Evolutionary conservation across 192 early-diverging fungal genomes (phyloP), one percentile per base, ranked within the genome.

Genomic region (Rhizophagus prolifer): DNA sequence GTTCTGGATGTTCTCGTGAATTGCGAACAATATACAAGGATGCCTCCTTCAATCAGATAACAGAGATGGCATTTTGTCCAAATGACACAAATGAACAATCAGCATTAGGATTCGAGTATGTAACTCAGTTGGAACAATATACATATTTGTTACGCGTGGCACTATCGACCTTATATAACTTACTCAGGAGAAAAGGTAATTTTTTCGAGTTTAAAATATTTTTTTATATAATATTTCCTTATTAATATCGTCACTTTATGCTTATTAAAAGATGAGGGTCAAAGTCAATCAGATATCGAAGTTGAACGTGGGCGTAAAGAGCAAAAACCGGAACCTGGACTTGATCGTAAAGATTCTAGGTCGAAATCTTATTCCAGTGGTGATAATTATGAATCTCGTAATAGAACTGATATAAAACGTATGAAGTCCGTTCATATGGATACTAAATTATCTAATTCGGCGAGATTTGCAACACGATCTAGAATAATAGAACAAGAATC

Each of bases 61-160:
- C 79, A 1, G 82, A 83, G 10, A 23, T 77, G 46, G 79, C 90
- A 23, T 81, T 83, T 41, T 92, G 91, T 78, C 83, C 86, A 16
- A 76, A 73, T n/a, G 90, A 90, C 72, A 80, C 79, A 14, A 82
- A 84, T 30, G 81, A 86, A 46, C 80, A 81, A 68, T 79, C 81
- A 13, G 69, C 84, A 10, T 58, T 79, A 21, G 77, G 90, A 10
- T 91, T 95, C 74, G 86, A 89, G 76, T 82, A 88, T 79, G 89
- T 97, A 3, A 91, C 96, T 10, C 92, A 96, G 78, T 84, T 99
- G 58, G 88, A 95, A 76, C 95, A 98, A 85, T 97, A 97, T 82
- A 90, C 92, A 61, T 97, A 95, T 81, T 80, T 96, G 46, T 83
- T 99, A 82, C 88, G 91, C 10, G 91, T 94, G 25, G 93, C 93